These are phyloP conservation scores for Carallia pectinifolia DNA, from an alignment of 345 rosid species.

Conservation along the genomic window DNA sequence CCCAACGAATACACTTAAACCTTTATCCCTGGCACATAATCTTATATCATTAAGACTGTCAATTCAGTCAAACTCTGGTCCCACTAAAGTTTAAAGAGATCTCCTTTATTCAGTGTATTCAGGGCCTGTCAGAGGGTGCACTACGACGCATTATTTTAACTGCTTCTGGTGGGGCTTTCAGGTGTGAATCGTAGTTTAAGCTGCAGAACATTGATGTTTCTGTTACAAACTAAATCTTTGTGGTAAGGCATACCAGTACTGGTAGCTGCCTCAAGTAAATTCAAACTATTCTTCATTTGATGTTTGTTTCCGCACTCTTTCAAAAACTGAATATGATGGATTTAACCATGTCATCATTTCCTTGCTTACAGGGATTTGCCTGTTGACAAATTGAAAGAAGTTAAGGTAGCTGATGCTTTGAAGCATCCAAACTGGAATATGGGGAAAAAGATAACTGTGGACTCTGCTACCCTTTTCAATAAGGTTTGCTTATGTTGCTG, in stretches of 20 bases:
- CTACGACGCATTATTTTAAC: conserved; percentile 82
- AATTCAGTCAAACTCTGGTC: background rate
- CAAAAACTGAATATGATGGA: background rate
- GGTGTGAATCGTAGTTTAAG: conserved; percentile 46
- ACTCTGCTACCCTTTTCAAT: conserved; percentile 96
- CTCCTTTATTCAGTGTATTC: conserved; percentile 72
- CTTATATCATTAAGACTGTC: background rate
- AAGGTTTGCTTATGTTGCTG: conserved; percentile 48
- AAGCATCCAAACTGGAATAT: conserved; percentile 96
- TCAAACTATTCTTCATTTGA: background rate
- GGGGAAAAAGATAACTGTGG: conserved; percentile 97
- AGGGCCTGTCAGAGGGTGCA: conserved; percentile 89
- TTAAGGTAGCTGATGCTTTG: conserved; percentile 90
- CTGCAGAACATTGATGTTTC: conserved; percentile 1
- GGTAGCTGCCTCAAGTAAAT: too few relatives aligned
- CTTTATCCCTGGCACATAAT: conserved; percentile 8
- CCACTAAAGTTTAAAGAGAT: conserved; percentile 10
- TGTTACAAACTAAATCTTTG: too few relatives aligned
- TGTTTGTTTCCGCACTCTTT: background rate
- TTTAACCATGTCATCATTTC: conserved; percentile 23
- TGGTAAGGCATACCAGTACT: too few relatives aligned
- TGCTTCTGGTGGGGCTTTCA: conserved; percentile 98
- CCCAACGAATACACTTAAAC: conserved; percentile 2
- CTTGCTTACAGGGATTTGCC: conserved; percentile 69
- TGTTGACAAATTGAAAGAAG: conserved; percentile 86